These are phyloP conservation scores for Cladosporium sp. DNA, from an alignment of 2,329 filamentous ascomycete genomes.

Conservation along the genomic window DNA sequence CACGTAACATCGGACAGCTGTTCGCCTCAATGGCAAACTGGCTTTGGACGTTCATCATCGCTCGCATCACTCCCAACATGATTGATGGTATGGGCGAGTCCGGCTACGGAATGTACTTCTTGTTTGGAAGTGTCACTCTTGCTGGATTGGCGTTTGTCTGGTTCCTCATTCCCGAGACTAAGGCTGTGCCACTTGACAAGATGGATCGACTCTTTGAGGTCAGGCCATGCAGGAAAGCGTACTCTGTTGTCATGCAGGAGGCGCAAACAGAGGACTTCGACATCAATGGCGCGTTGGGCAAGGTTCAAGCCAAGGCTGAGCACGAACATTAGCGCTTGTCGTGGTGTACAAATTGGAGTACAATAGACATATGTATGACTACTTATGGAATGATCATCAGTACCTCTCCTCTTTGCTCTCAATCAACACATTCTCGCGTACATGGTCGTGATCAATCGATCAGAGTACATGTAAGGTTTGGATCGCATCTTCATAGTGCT, in stretches of 20 bases:
- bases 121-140: slow-evolving; percentile 23
- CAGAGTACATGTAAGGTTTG: no score
- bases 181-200: slow-evolving; percentile 12
- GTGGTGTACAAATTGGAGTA: background rate
- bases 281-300: slow-evolving; percentile 2
- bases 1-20: slow-evolving; percentile 35
- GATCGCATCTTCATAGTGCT: no score
- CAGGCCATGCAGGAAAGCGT: slow-evolving; percentile 39
- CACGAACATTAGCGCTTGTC: background rate
- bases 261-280: slow-evolving; percentile 11
- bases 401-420: no score
- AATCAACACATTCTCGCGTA: no score
- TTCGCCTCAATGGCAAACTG: slow-evolving; percentile 33
- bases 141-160: slow-evolving; percentile 7
- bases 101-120: slow-evolving; percentile 34
- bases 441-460: no score
- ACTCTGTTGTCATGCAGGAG: slow-evolving; percentile 29
- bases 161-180: slow-evolving; percentile 12
- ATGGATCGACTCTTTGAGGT: slow-evolving; percentile 34
- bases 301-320: background rate
- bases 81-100: slow-evolving; percentile 26
- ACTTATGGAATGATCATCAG: background rate
- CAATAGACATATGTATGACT: background rate
- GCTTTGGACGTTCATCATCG: slow-evolving; percentile 35
- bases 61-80: slow-evolving; percentile 34